phyloP scores from a whole-genome alignment of 441 rosid genomes.

The Gossypium lobatum region DNA sequence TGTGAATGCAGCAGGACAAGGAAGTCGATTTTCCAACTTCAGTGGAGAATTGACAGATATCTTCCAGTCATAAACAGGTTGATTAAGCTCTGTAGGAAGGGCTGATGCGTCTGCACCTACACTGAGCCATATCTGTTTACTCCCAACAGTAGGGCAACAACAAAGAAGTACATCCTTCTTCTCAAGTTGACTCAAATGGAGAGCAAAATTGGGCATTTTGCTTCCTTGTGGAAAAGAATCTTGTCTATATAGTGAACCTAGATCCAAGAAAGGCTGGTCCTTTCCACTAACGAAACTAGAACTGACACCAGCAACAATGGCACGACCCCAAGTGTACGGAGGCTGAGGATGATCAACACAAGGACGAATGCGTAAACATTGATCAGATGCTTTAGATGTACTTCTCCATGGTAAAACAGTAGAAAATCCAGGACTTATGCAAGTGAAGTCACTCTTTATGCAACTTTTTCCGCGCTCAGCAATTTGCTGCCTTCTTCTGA shows the following conservation, averaged over 20 bases:
- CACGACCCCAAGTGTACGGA: slow-evolving; percentile 64
- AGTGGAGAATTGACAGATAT: slow-evolving; percentile 81
- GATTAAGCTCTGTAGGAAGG: slow-evolving; percentile 86
- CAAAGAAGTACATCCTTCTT: slow-evolving; percentile 85
- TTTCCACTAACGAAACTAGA: slow-evolving; percentile 56
- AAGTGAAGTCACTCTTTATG: slow-evolving; percentile 24
- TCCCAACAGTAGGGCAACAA: slow-evolving; percentile 54
- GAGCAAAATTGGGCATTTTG: slow-evolving; percentile 41
- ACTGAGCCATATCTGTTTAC: slow-evolving; percentile 82
- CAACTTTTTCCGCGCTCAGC: slow-evolving; percentile 20
- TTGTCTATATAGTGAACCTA: slow-evolving; percentile 59
- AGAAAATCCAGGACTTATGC: slow-evolving; percentile 66
- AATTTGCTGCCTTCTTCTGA: slow-evolving; percentile 41
- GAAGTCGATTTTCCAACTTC: slow-evolving; percentile 94
- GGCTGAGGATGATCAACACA: slow-evolving; percentile 40
- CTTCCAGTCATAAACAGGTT: slow-evolving; percentile 97
- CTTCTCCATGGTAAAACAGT: slow-evolving; percentile 84
- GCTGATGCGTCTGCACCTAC: slow-evolving; percentile 83
- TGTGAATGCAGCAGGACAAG: slow-evolving; percentile 81
- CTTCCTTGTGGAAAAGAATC: slow-evolving; percentile 57
- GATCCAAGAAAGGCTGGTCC: slow-evolving; percentile 76
- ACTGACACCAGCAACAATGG: slow-evolving; percentile 46
- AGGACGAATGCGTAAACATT: slow-evolving; percentile 77
- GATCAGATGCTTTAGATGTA: slow-evolving; percentile 59
- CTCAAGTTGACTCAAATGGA: slow-evolving; percentile 79